Evolutionary conservation across 2,329 filamentous ascomycete genomes (phyloP).

Genomic region (Phialophora chinensis): DNA sequence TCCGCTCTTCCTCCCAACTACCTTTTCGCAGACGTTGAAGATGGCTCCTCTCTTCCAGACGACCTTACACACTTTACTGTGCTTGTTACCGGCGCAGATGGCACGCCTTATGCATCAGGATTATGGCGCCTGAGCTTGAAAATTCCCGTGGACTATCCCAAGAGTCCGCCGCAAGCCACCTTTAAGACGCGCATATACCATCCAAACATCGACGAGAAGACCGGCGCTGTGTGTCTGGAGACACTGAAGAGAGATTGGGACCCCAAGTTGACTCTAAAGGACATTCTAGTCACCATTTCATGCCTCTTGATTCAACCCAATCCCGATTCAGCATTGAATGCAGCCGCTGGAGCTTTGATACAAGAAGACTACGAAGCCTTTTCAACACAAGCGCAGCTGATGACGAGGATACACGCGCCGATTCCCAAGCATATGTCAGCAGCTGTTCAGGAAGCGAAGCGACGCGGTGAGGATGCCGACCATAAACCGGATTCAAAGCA

Average conservation of each 20-base stretch:
- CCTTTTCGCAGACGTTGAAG: constrained; percentile 57
- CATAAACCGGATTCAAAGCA: constrained; percentile 21
- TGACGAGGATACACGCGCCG: constrained; percentile 67
- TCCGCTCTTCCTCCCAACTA: constrained; percentile 66
- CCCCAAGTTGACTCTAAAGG: constrained; percentile 61
- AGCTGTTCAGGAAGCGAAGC: constrained; percentile 60
- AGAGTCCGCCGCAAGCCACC: constrained; percentile 60
- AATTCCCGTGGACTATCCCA: constrained; percentile 57
- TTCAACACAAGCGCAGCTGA: constrained; percentile 62
- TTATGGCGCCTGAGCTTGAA: constrained; percentile 66
- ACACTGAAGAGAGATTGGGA: constrained; percentile 70
- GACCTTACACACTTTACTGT: constrained; percentile 64
- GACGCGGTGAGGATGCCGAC: constrained; percentile 57
- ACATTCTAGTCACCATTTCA: constrained; percentile 65
- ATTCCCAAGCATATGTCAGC: constrained; percentile 55
- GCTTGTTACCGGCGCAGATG: constrained; percentile 64
- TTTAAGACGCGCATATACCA: constrained; percentile 69
- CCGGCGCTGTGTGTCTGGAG: constrained; percentile 68
- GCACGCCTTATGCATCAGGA: constrained; percentile 65
- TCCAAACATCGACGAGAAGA: constrained; percentile 68
- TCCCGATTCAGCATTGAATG: constrained; percentile 68
- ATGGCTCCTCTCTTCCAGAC: constrained; percentile 48
- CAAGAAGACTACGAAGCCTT: constrained; percentile 66
- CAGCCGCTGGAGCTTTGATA: constrained; percentile 63
- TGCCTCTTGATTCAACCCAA: constrained; percentile 69